Evolutionary conservation across 176 grass and related monocot genomes (phyloP), one percentile per base, ranked within the genome.

Genomic region (Oryza australiensis): DNA sequence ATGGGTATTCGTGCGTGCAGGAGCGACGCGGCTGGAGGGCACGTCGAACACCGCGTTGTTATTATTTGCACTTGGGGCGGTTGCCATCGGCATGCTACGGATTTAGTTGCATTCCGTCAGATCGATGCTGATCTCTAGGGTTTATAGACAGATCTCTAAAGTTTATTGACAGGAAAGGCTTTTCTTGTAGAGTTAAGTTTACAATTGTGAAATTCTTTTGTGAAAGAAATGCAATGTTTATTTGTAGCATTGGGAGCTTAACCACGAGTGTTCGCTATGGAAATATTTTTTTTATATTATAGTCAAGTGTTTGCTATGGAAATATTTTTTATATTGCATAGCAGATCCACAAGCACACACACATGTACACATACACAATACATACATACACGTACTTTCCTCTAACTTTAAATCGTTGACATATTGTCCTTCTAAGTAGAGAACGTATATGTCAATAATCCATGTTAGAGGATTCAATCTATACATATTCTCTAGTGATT

Each of bases 361-460:
- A 32, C 32, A 4, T 3, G 5, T 37, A 37, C n/a, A n/a, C n/a
- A n/a, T n/a, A n/a, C n/a, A 37, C 1, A 37, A 0, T 37, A 37
- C 5, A 0, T 35, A 0, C 33, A 35, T 7, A 0, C 33, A 7
- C 0, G 0, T 34, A 6, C n/a, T n/a, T n/a, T n/a, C n/a, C n/a
- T n/a, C n/a, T n/a, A n/a, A n/a, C n/a, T n/a, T n/a, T n/a, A n/a
- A n/a, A n/a, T n/a, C n/a, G n/a, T n/a, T n/a, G n/a, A n/a, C n/a
- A n/a, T n/a, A n/a, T n/a, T n/a, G n/a, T n/a, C n/a, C n/a, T n/a
- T n/a, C n/a, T n/a, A n/a, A n/a, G n/a, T n/a, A n/a, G n/a, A n/a
- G n/a, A n/a, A n/a, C n/a, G n/a, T n/a, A n/a, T n/a, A n/a, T n/a
- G n/a, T n/a, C n/a, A n/a, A n/a, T n/a, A n/a, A n/a, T n/a, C n/a